phyloP scores from a whole-genome alignment of 148 eudicot genomes.

The Arctostaphylos glauca region DNA sequence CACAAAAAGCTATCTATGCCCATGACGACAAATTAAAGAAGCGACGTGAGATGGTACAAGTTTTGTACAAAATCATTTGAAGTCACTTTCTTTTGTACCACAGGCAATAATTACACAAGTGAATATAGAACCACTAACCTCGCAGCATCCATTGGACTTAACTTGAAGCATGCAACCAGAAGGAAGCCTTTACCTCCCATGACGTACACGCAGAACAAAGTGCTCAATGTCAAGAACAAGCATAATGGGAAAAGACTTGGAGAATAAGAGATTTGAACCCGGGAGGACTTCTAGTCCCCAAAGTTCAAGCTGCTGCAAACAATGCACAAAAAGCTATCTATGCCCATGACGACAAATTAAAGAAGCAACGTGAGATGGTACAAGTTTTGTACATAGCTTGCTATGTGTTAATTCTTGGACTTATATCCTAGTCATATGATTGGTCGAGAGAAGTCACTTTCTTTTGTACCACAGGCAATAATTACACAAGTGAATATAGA shows the following conservation, averaged over 20 bases:
- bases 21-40: not conserved
- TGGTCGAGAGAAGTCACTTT: not conserved
- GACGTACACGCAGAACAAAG: not conserved
- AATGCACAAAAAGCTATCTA: not conserved
- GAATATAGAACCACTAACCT: conserved; percentile 19
- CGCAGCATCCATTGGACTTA: conserved; percentile 35
- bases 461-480: not conserved
- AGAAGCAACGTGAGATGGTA: not conserved
- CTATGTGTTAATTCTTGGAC: not conserved
- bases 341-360: not conserved
- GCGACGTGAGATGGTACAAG: not conserved
- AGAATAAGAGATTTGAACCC: not conserved
- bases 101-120: not conserved
- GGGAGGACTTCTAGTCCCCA: not conserved
- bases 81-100: not conserved
- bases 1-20: not conserved
- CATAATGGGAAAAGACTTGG: not conserved
- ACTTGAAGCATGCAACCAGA: conserved; percentile 61
- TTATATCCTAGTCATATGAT: not conserved
- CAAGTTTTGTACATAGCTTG: not conserved
- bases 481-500: not conserved
- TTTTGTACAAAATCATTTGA: not conserved
- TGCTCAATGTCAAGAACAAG: not conserved
- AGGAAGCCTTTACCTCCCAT: conserved; percentile 34
- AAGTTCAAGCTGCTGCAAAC: not conserved